Evolutionary conservation across 1,284 basidiomycete genomes (phyloP), one percentile per base, ranked within the genome.

Genomic region (Rhodotorula mucilaginosa): DNA sequence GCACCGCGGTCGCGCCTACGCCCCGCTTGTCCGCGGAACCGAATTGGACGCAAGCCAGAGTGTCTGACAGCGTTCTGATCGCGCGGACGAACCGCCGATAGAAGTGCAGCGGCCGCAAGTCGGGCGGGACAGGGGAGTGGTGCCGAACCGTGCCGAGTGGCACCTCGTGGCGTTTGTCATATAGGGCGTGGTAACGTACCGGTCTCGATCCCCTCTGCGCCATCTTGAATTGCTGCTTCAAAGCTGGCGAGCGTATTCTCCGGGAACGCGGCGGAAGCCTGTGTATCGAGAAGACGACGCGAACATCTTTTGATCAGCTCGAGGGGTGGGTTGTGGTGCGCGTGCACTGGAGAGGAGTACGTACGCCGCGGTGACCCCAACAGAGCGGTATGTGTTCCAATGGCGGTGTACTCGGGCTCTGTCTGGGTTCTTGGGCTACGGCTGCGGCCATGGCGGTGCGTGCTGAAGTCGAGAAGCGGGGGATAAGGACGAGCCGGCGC

Each of bases 171-270:
- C 39, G 10, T 44, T 44, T 44, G 39, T 44, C 39, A 44, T 44
- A 10, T 10, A 2, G 12, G 51, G 13, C n/a, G 26, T 29, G 59
- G 26, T 47, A 49, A 78, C 83, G 73, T 64, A 83, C 84, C 84
- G 80, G 91, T 93, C 86, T 97, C 95, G 79, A 97, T 93, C 78
- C 93, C 94, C 81, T 97, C 92, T 61, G 93, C 90, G 70, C 94
- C 95, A 81, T 95, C 93, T 61, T 88, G 88, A 76, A 96, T 93
- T 74, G 95, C 94, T 74, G 90, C 90, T 80, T 93, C 88, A 82
- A 97, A 97, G 81, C 91, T 93, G 4, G 69, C 72, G 26, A 70
- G 44, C 29, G 74, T 74, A 69, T 73, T 76, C 77, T 82, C 77
- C 13, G 78, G 93, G 82, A 87, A 95, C 23, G 86, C 85, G 31